Base-by-base conservation (phyloP, 1,284 basidiomycete species). In the Garcileccinum viscosum region DNA sequence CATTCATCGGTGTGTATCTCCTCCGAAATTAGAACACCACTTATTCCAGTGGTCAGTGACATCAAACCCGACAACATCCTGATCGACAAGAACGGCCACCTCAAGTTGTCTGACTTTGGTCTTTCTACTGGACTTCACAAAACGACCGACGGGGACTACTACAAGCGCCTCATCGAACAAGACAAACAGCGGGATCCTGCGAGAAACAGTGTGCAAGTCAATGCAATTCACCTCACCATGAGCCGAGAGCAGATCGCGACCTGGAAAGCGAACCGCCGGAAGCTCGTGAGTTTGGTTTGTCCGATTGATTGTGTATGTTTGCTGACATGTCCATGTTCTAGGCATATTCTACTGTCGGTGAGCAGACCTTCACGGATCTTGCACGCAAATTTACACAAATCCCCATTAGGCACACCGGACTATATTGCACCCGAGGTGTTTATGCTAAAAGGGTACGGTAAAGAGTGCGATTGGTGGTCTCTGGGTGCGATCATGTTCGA, bases 61-160 rank as follows among this genome's bases (percentile, higher is more conserved):
- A 99, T 99, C 83, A 99, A 99, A 84, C 97, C 97, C 9, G 97
- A 99, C 83, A 99, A 99, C 78, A 98, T 99, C 74, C 88, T 99
- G 68, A 99, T 99, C 75, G 97, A 99, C 85, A 93, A 93, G 79
- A 93, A 94, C 70, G 97, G 97, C 0, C 98, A 99, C 82, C 90
- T 99, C 82, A 99, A 99, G 81, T 85, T 99, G 27, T 98, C 97
- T 61, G 97, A 99, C 82, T 99, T 99, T 82, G 98, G 97, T 73
- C 89, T 99, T 42, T 98, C 97, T 9, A 99, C 98, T 15, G 97
- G 97, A 3, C 93, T 99, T 84, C 97, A 99, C 84, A 99, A 99
- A 82, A 94, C 94, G 73, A 95, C 97, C 75, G 97, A 99, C 78
- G 95, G 93, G 44, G 94, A 95, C 71, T 97, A 95, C 82, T 99